Evolutionary conservation across 129 eudicot genomes (phyloP), one percentile per base, ranked within the genome.

Genomic region (Flaveria robusta): DNA sequence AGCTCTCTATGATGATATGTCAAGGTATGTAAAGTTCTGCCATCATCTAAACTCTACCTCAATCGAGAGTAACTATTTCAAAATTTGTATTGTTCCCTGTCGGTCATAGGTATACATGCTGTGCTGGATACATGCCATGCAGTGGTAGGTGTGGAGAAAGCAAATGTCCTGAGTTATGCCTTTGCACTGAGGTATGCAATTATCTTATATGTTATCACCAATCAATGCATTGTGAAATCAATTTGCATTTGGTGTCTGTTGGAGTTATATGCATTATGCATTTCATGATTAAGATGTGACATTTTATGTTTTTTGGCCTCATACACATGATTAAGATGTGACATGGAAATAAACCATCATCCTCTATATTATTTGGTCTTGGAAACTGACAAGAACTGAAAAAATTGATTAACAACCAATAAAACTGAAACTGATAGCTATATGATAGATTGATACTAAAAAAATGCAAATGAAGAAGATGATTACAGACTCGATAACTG

Each of bases 131-230:
- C 71, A 87, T 91, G 94, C 99, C 97, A 56, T 95, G 99, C 72
- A 95, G 99, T 85, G 99, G 99, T 42, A 84, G 97, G 64, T 95
- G 99, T 85, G 97, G 97, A 52, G 99, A 91, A 85, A 91, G 93
- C 52, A 79, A 82, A 66, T 94, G 98, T 82, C 98, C 98, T 63
- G 96, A 94, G 55, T 77, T 91, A 49, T 94, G 98, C 82, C 98
- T 94, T 79, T 85, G 88, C 62, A 91, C 97, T 20, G 98, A 94
- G 97, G 98, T 93, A 85, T 39, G 18, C 62, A 11, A 26, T 9
- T 55, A 7, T 55, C 62, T 59, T 23, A 13, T 55, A 55, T 55
- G 8, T n/a, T n/a, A n/a, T n/a, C n/a, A n/a, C n/a, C n/a, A n/a
- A n/a, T n/a, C n/a, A n/a, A n/a, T n/a, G n/a, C n/a, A 20, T 55